Percentiles rank a stretch among this genome's conserved stretches.
Conservation (phyloP, 192 early-diverging fungal species). For the Podila verticillata region DNA sequence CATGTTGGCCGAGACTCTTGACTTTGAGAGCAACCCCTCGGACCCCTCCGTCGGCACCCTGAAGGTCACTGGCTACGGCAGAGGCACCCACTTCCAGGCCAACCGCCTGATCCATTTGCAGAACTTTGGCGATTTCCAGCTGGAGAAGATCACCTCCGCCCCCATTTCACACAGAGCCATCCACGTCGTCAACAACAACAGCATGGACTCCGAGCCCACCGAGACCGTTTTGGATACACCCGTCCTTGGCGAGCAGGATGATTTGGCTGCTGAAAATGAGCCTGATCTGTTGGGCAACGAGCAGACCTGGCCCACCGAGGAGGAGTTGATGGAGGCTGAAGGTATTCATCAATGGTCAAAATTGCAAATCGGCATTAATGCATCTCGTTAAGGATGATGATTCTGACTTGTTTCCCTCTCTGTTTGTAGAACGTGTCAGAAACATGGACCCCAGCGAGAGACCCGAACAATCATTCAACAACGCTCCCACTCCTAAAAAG, state of each 20-base stretch:
- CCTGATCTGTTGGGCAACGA: constrained; percentile 91
- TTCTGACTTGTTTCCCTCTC: neutral
- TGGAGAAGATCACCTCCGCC: constrained; percentile 67
- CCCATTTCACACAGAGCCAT: constrained; percentile 30
- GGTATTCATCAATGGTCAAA: constrained; percentile 28
- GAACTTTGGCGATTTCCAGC: constrained; percentile 94
- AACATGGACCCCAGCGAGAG: constrained; percentile 48
- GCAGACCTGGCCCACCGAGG: constrained; percentile 99
- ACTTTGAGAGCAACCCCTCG: constrained; percentile 66
- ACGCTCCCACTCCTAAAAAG: constrained; percentile 40
- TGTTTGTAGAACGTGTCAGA: constrained; percentile 42
- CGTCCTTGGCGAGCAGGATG: constrained; percentile 76
- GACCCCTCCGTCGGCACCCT: constrained; percentile 70
- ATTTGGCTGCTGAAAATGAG: constrained; percentile 86
- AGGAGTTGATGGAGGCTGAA: constrained; percentile 88
- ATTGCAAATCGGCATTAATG: neutral
- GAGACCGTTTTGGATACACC: constrained; percentile 74
- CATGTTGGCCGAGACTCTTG: constrained; percentile 82
- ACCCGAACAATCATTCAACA: constrained; percentile 43
- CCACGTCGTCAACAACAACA: constrained; percentile 40
- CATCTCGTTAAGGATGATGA: neutral
- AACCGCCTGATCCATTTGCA: constrained; percentile 94
- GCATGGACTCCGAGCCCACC: constrained; percentile 56
- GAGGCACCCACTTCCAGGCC: constrained; percentile 87
- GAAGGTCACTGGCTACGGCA: constrained; percentile 85